Evolutionary conservation across 106 monocot species (phyloP).

Genomic region (Dioscorea dumetorum): DNA sequence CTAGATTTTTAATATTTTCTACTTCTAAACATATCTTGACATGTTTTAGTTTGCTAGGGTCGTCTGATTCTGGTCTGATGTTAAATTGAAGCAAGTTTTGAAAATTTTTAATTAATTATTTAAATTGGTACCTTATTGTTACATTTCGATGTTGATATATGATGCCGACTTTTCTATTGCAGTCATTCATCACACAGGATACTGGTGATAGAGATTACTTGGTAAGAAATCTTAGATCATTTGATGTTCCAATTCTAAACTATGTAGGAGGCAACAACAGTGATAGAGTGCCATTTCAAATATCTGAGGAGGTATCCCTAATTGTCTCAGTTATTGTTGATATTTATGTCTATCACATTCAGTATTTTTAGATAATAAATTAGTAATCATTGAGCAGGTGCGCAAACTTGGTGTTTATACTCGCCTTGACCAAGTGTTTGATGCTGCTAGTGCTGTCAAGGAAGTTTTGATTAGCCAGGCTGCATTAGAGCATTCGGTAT

Average conservation of each 20-base stretch:
- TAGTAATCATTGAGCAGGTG: slow-evolving; percentile 38
- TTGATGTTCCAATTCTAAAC: slow-evolving; percentile 80
- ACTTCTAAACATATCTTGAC: no score
- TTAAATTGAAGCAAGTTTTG: background rate
- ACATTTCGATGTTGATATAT: slow-evolving; percentile 1
- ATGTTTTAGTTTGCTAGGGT: no score
- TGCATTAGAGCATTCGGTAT: slow-evolving; percentile 65
- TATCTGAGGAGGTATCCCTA: slow-evolving; percentile 55
- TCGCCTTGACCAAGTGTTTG: slow-evolving; percentile 92
- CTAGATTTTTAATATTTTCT: no score
- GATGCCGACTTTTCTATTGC: slow-evolving; percentile 16
- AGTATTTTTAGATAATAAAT: background rate
- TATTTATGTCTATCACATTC: background rate
- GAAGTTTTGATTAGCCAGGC: slow-evolving; percentile 79
- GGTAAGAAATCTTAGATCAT: slow-evolving; percentile 66
- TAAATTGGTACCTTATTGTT: background rate
- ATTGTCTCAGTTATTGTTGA: background rate
- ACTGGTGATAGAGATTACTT: slow-evolving; percentile 78
- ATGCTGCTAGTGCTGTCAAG: slow-evolving; percentile 78
- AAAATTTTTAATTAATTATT: background rate
- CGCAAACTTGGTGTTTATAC: slow-evolving; percentile 67
- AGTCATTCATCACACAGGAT: slow-evolving; percentile 93
- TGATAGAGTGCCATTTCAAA: slow-evolving; percentile 29
- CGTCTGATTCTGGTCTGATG: no score
- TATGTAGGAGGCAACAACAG: slow-evolving; percentile 34